These are phyloP conservation scores for Auricularia sp. DNA, from an alignment of 768 basidiomycete genomes.

Conservation along the genomic window DNA sequence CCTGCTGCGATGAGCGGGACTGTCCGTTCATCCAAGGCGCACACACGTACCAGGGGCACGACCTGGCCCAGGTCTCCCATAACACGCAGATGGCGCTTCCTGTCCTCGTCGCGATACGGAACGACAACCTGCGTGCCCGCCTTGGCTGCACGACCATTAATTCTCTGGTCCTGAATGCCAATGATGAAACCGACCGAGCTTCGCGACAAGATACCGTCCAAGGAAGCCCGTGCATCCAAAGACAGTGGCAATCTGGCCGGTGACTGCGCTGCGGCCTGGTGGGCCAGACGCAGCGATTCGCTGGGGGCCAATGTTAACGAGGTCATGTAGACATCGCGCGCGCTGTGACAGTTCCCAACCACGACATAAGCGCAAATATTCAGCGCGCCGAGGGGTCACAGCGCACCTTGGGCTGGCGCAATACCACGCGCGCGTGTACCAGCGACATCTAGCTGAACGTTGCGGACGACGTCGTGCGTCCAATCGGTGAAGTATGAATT, in stretches of 20 bases:
- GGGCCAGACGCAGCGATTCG: conserved; percentile 69
- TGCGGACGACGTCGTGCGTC: neutral
- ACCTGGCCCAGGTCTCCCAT: conserved; percentile 97
- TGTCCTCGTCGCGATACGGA: conserved; percentile 92
- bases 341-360: neutral
- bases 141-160: conserved; percentile 44
- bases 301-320: conserved; percentile 49
- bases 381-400: neutral
- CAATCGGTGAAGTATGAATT: neutral
- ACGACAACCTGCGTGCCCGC: conserved; percentile 87
- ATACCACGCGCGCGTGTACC: neutral
- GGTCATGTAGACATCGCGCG: conserved; percentile 62
- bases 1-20: conserved; percentile 34
- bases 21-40: neutral
- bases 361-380: neutral
- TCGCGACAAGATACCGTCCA: conserved; percentile 86
- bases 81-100: conserved; percentile 78
- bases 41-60: conserved; percentile 67
- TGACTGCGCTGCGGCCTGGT: conserved; percentile 76
- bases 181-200: conserved; percentile 56
- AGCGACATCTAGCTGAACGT: neutral
- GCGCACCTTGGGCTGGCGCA: neutral
- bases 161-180: neutral
- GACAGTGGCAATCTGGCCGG: conserved; percentile 89
- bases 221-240: conserved; percentile 96